phyloP scores from a whole-genome alignment of 805 yeast genomes.

The Sugiyamaella americana region DNA sequence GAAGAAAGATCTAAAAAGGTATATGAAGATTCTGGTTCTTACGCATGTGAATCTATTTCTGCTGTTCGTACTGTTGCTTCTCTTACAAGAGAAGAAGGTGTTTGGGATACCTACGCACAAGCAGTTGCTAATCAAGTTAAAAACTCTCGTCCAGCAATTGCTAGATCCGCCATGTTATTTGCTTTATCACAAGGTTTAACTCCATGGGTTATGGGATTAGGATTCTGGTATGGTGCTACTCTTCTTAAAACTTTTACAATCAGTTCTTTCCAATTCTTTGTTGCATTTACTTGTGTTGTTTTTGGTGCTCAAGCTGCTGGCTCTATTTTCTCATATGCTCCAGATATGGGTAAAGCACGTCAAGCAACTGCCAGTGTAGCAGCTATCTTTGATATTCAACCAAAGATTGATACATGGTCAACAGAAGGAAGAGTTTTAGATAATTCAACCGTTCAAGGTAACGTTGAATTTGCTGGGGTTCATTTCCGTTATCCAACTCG shows the following conservation, averaged over 20 bases:
- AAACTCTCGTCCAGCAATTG: conserved; percentile 25
- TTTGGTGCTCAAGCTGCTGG: conserved; percentile 41
- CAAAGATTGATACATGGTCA: conserved; percentile 32
- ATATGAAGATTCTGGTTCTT: conserved; percentile 35
- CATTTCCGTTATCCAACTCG: conserved; percentile 63
- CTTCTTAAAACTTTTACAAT: conserved; percentile 30
- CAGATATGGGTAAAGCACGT: conserved; percentile 40
- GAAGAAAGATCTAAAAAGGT: conserved; percentile 35
- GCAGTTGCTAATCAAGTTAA: conserved; percentile 29
- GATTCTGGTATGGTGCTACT: conserved; percentile 40
- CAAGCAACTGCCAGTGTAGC: conserved; percentile 33
- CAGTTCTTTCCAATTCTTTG: conserved; percentile 33
- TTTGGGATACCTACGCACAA: conserved; percentile 27
- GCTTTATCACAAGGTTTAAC: conserved; percentile 36
- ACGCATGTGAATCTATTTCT: conserved; percentile 36
- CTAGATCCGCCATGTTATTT: conserved; percentile 32
- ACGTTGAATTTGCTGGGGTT: conserved; percentile 50
- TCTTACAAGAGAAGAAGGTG: conserved; percentile 37
- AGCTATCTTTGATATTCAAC: conserved; percentile 30
- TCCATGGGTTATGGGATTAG: conserved; percentile 37
- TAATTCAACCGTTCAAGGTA: conserved; percentile 39
- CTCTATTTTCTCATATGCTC: conserved; percentile 35
- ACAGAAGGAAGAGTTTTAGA: conserved; percentile 28
- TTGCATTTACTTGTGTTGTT: conserved; percentile 35
- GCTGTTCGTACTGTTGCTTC: conserved; percentile 39